phyloP scores from a whole-genome alignment of 306 rosid genomes.

The Sechiopsis laciniata region DNA sequence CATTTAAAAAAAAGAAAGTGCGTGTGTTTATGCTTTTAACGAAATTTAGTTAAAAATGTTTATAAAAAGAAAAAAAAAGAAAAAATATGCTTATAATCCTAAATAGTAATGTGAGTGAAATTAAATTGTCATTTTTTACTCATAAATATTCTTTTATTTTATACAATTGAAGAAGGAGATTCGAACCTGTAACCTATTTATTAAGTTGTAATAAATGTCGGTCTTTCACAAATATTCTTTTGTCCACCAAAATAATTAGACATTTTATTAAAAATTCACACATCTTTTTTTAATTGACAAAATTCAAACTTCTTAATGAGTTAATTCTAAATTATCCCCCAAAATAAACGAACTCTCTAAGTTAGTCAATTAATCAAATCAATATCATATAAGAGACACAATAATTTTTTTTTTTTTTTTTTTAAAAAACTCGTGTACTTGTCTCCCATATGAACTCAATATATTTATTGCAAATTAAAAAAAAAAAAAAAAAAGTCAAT shows the following conservation, averaged over 20 bases:
- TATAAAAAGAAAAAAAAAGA: neutral
- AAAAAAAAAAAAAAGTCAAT: neutral
- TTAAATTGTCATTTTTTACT: neutral
- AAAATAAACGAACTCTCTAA: neutral
- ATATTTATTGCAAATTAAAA: neutral
- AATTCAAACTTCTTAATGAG: too few species aligned
- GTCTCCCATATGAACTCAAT: neutral
- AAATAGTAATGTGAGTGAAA: neutral
- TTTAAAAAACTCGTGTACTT: neutral
- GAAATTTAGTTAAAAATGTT: neutral
- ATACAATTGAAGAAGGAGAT: too few species aligned
- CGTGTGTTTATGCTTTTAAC: neutral
- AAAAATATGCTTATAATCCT: neutral
- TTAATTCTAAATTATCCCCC: neutral
- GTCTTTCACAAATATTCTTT: too few species aligned
- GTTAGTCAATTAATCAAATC: neutral
- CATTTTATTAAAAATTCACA: slow-evolving; percentile 1
- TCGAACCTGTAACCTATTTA: too few species aligned
- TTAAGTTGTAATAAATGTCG: too few species aligned
- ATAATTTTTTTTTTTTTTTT: neutral
- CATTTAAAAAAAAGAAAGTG: neutral
- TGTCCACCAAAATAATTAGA: neutral
- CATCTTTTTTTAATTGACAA: neutral
- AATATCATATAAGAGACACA: neutral
- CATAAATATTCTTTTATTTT: too few species aligned